phyloP scores from a whole-genome alignment of 129 eudicot species.

The Erigeron canadensis region DNA sequence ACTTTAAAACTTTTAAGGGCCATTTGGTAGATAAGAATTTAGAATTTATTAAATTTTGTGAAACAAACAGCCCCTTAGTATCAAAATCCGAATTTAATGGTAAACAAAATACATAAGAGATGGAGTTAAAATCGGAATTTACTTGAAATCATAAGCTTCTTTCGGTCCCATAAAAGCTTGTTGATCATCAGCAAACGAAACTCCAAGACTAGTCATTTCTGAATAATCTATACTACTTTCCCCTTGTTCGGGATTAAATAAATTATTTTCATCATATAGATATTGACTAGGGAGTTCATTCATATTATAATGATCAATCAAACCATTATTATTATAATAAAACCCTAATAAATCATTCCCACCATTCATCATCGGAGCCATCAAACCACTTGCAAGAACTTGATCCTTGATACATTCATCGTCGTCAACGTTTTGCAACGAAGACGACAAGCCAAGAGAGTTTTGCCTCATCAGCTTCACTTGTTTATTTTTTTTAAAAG shows the following conservation, averaged over 20 bases:
- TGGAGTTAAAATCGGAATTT: neutral
- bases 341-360: conserved; percentile 18
- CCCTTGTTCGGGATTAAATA: conserved; percentile 10
- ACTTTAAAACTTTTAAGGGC: neutral
- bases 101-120: neutral
- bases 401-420: neutral
- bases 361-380: conserved; percentile 12
- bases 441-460: neutral
- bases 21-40: too few relatives aligned
- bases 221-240: conserved; percentile 21
- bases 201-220: conserved; percentile 7
- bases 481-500: conserved; percentile 22
- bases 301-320: conserved; percentile 2
- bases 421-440: neutral
- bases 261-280: conserved; percentile 12
- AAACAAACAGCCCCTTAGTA: too few relatives aligned
- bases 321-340: conserved; percentile 2
- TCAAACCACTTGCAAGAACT: conserved; percentile 15
- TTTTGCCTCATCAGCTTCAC: neutral
- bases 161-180: conserved; percentile 11
- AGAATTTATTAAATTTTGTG: too few relatives aligned
- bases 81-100: neutral
- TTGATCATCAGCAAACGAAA: conserved; percentile 29
- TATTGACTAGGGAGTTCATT: conserved; percentile 10
- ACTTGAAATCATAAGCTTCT: conserved; percentile 33